A percentile compares a stretch with the other conserved stretches of the same genome.
Evolutionary conservation across 108 stramenopile genomes (phyloP).

Genomic region (Pseudonitzschia multistriata): DNA sequence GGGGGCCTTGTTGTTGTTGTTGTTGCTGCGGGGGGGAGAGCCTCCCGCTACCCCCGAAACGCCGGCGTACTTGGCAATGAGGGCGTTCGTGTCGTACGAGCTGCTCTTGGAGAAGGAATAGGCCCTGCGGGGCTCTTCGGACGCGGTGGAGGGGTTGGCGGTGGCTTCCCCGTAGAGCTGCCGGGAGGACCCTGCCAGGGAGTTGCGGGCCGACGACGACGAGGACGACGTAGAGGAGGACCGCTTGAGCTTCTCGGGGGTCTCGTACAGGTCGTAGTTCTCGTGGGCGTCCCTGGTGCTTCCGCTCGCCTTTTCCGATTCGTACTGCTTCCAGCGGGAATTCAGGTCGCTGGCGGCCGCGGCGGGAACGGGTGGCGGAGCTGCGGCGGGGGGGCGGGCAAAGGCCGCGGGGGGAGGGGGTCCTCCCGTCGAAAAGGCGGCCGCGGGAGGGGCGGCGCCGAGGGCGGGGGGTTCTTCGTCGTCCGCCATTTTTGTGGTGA

Average conservation of each 20-base stretch:
- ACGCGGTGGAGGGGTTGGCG: background rate
- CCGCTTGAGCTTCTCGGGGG: background rate
- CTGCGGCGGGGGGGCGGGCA: background rate
- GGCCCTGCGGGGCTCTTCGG: conserved; percentile 13
- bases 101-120: conserved; percentile 25
- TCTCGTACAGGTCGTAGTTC: conserved; percentile 12
- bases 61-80: conserved; percentile 38
- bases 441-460: background rate
- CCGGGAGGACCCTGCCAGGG: background rate
- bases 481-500: background rate
- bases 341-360: conserved; percentile 11
- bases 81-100: conserved; percentile 27
- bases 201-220: no score
- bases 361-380: background rate
- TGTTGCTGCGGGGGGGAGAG: background rate
- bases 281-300: background rate
- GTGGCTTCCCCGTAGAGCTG: background rate
- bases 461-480: background rate
- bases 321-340: conserved; percentile 30
- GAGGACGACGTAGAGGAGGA: background rate
- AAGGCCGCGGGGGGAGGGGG: conserved; percentile 14
- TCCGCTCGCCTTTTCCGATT: conserved; percentile 5
- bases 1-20: background rate
- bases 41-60: background rate
- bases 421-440: conserved; percentile 11